Base-by-base conservation (phyloP, 2,329 filamentous ascomycete genomes). In the Cladorrhinum sp. region DNA sequence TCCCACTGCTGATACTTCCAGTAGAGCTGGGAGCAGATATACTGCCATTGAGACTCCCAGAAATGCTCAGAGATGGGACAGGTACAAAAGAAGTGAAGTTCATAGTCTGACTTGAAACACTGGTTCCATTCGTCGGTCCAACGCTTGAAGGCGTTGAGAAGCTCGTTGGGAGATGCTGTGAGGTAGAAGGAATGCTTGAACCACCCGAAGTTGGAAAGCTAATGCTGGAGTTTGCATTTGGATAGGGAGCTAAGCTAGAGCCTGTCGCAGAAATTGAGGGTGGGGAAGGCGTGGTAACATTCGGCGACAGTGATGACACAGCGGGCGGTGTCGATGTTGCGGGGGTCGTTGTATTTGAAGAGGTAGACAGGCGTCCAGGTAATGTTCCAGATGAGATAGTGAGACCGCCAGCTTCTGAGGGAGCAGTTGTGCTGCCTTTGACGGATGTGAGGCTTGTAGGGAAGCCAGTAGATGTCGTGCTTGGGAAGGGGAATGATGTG, bases 401-500 rank as follows among this genome's bases (percentile, higher is more conserved):
- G 39, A 51, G 14, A 55, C 42, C 42, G 46, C 16, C 18, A 36
- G 20, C 20, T 26, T 46, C 53, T 24, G 53, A 26, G 2, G 53
- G 12, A 30, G 24, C 30, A 3, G 30, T 42, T 18, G 53, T 24
- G 33, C 30, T 42, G 7, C 21, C 53, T 14, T 7, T 36, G 7
- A 39, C n/a, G 18, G 51, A 21, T 24, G 36, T 21, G 20, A 24
- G 36, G 18, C 21, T 54, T 12, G 30, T 54, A 10, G 51, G 18
- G 8, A 36, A 54, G 12, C n/a, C 18, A 21, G 30, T 14, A 14
- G 51, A 28, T 33, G 51, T 64, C 18, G 57, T 59, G 21, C 62
- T 65, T 28, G 62, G 57, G 18, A 57, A 52, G 12, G 62, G 62
- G 30, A 65, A 65, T 18, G 60, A 60, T 14, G 59, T 51, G 16